These are phyloP conservation scores for Entelexis paramagnoliae DNA, from an alignment of 1,139 yeast species.

Conservation along the genomic window DNA sequence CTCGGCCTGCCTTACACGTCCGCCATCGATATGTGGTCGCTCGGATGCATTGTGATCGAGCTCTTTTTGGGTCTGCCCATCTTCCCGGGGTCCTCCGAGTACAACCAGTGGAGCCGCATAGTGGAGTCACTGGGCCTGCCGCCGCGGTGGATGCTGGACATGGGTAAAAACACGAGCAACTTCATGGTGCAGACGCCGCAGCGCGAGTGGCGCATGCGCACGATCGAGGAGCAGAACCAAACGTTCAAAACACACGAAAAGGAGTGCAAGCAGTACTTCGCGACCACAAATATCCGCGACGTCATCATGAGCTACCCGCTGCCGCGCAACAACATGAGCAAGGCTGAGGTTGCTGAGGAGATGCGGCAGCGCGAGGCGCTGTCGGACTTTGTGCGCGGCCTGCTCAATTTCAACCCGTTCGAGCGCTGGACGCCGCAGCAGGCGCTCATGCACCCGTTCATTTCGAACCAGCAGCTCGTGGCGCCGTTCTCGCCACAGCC, in stretches of 20 bases:
- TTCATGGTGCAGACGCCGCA: constrained; percentile 43
- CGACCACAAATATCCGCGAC: constrained; percentile 60
- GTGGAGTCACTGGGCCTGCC: constrained; percentile 78
- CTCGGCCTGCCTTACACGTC: constrained; percentile 79
- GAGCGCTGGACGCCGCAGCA: constrained; percentile 97
- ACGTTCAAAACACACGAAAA: constrained; percentile 54
- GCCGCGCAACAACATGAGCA: constrained; percentile 64
- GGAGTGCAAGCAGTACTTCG: constrained; percentile 76
- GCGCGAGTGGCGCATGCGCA: constrained; percentile 40
- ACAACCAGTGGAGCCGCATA: constrained; percentile 76
- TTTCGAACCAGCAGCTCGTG: constrained; percentile 38
- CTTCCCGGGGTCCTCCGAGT: constrained; percentile 92
- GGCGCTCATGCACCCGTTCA: constrained; percentile 84
- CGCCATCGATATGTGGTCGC: constrained; percentile 96
- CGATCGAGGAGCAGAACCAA: constrained; percentile 49
- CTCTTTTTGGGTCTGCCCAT: constrained; percentile 84
- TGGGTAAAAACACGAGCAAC: constrained; percentile 73
- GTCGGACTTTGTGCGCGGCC: constrained; percentile 67
- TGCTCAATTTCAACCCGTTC: constrained; percentile 75
- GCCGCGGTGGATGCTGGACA: constrained; percentile 92
- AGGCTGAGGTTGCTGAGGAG: constrained; percentile 45
- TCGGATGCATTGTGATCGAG: constrained; percentile 95
- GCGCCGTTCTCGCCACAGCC: constrained; percentile 30
- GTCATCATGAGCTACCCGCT: constrained; percentile 66
- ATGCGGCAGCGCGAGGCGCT: constrained; percentile 60